Base-by-base conservation (phyloP, 352 stramenopile species). In the Thraustochytrium sp. region DNA sequence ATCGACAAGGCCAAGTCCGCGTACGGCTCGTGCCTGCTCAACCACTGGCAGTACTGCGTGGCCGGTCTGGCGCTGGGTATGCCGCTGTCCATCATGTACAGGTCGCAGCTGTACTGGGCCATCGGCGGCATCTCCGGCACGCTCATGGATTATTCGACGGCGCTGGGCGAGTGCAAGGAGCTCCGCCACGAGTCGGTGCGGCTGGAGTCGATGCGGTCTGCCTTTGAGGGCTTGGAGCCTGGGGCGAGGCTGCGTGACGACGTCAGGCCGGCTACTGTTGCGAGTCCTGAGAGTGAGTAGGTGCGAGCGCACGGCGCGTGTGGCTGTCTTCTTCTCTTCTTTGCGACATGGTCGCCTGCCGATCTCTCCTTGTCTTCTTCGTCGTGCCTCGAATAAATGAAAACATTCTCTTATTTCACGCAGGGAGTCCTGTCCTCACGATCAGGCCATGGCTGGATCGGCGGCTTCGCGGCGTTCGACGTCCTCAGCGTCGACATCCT, bases 61-160 rank as follows among this genome's bases (percentile, higher is more conserved):
- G 44, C 9, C 21, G 68, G 68, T 1, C 18, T 80, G 18, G 36
- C 53, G 9, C 29, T 80, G 8, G 68, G 68, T 42, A n/a, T 55
- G 1, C 62, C 37, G 62, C 62, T 51, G 0, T 54, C 37, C 26
- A 65, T 44, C 68, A 5, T 9, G 13, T 65, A 80, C 48, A 80
- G 40, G 37, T 80, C 68, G 68, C 68, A 80, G 31, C 34, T 80
- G 46, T 80, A 63, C 68, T 80, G 68, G 68, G 68, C 68, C 37
- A 80, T 80, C 31, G 68, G 68, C 31, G 68, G 42, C 23, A 26
- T 80, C 31, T 80, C 68, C 5, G 68, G 68, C 26, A 80, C 68
- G 16, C 48, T 80, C 29, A 42, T 80, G 68, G 68, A 80, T 42
- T 80, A 49, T 29, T 34, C 53, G 26, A 72, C 18, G n/a, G 48